Conservation (phyloP, 306 rosid species). For the Corylus americana region DNA sequence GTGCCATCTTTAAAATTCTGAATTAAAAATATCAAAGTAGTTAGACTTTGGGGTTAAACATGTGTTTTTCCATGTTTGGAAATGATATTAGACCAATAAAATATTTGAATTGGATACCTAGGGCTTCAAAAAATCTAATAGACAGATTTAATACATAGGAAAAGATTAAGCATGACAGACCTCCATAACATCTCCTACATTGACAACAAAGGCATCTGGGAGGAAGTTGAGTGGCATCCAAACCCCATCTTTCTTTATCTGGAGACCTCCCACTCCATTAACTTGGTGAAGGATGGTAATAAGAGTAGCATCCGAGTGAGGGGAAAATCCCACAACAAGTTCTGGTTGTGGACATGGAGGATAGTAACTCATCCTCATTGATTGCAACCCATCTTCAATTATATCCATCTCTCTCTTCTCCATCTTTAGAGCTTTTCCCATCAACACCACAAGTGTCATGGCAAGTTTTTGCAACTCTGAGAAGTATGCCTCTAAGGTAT, state of each 20-base stretch:
- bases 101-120: no score
- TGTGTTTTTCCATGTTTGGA: no score
- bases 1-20: no score
- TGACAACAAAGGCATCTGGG: conserved; percentile 57
- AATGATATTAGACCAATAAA: no score
- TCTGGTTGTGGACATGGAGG: conserved; percentile 86
- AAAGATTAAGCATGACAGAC: conserved; percentile 29
- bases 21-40: no score
- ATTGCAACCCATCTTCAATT: conserved; percentile 66
- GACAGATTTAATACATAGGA: no score
- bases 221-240: conserved; percentile 66
- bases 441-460: conserved; percentile 37
- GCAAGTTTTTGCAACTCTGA: conserved; percentile 45
- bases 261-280: conserved; percentile 73
- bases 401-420: conserved; percentile 40
- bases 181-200: conserved; percentile 82
- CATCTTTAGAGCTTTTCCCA: conserved; percentile 53
- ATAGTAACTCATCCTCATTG: conserved; percentile 71
- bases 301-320: conserved; percentile 70
- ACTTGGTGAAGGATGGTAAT: conserved; percentile 70
- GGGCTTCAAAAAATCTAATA: no score
- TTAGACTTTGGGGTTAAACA: no score
- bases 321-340: conserved; percentile 54
- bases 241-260: conserved; percentile 67
- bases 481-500: conserved; percentile 52